A percentile compares a stretch with the other conserved stretches of the same genome.
These are phyloP conservation scores for Neoascochyta sp. DNA, from an alignment of 2,329 filamentous ascomycete genomes.

Conservation along the genomic window DNA sequence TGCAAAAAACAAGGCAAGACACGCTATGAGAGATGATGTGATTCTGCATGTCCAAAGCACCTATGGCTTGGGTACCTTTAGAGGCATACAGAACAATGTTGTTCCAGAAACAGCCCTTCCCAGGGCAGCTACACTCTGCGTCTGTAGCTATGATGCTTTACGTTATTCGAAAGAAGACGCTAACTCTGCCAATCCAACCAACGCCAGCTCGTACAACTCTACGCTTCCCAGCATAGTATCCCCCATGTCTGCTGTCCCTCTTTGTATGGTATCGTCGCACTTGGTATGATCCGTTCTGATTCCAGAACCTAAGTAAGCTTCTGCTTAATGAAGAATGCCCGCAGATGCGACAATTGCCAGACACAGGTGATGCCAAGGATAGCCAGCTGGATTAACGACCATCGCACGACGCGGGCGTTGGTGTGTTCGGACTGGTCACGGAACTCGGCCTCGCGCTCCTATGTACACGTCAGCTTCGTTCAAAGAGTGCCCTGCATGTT, in stretches of 20 bases:
- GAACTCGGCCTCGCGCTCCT: conserved; percentile 98
- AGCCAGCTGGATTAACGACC: conserved; percentile 86
- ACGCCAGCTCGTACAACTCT: conserved; percentile 17
- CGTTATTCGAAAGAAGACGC: conserved; percentile 9
- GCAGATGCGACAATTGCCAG: conserved; percentile 93
- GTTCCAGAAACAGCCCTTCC: no score
- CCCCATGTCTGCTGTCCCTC: conserved; percentile 9
- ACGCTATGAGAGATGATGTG: no score
- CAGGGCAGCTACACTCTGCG: no score
- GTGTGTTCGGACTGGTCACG: conserved; percentile 94
- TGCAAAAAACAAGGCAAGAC: no score
- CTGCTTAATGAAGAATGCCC: conserved; percentile 99
- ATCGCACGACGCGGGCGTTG: conserved; percentile 86
- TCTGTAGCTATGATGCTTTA: conserved; percentile 4
- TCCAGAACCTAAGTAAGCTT: conserved; percentile 77
- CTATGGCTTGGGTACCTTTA: no score
- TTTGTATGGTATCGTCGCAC: conserved; percentile 6
- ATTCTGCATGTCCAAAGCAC: no score
- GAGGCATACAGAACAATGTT: no score
- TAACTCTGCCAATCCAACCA: conserved; percentile 9
- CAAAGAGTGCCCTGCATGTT: no score
- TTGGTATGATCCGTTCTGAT: no score
- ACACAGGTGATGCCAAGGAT: conserved; percentile 85
- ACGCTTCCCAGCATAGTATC: conserved; percentile 6
- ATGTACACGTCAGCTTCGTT: conserved; percentile 11